Evolutionary conservation across 306 rosid genomes (phyloP), one percentile per base, ranked within the genome.

Genomic region (Quercus gilva): DNA sequence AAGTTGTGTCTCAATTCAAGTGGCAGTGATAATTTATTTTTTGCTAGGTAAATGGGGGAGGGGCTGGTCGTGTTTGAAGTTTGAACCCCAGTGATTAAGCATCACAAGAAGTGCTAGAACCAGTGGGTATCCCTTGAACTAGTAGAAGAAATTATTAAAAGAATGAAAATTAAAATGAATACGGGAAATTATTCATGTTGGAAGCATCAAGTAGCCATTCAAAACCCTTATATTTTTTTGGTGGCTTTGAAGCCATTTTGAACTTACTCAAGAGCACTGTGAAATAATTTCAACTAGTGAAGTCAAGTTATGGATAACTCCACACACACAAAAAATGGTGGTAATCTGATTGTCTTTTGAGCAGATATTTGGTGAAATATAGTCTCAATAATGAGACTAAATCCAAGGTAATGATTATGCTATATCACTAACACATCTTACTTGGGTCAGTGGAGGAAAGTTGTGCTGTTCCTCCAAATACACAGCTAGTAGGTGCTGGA

Each of bases 401-500:
- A 49, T 49, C 53, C 53, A 11, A 49, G 53, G 4, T 49, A 49
- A 49, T 49, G 53, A 49, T 25, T 61, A n/a, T 69, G 73, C 52
- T 26, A 2, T 79, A 64, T 76, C 57, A 63, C 60, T 75, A 9
- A 29, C 76, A 70, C 25, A 73, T 58, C 99, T 85, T 95, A 95
- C 99, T 95, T 84, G 99, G 99, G 78, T 95, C 92, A 57, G 83
- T 91, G 88, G 52, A 86, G 76, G 90, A 74, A 4, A 88, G 85
- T 25, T 85, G 77, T 70, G 99, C 94, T 14, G 93, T 75, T 87
- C 98, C 97, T 80, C 96, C 94, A 52, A 95, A 95, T 28, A 25
- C 91, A 67, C 99, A 95, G 83, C 98, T 93, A 8, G 97, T 85
- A 71, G 97, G 89, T 20, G 58, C 74, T 56, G 97, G 97, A 88